Evolutionary conservation across 345 rosid genomes (phyloP).

Genomic region (Citrus medica): DNA sequence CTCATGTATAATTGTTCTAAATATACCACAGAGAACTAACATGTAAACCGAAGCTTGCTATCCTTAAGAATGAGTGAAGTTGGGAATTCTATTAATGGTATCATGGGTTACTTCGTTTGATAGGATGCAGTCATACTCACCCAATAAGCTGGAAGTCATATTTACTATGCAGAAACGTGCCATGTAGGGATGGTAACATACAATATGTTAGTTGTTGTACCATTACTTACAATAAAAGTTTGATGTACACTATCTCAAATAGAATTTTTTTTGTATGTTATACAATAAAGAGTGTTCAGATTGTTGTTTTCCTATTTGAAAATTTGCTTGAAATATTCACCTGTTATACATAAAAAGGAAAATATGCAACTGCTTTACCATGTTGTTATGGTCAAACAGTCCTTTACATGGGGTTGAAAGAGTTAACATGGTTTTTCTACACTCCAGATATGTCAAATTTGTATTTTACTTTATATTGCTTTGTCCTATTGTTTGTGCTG

Average conservation of each 20-base stretch:
- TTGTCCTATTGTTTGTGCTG: neutral
- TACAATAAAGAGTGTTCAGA: neutral
- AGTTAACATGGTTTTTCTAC: neutral
- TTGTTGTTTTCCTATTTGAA: neutral
- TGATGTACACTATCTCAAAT: neutral
- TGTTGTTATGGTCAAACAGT: neutral
- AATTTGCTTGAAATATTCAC: neutral
- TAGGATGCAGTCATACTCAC: neutral
- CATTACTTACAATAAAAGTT: neutral
- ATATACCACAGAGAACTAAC: neutral
- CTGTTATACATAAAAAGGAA: neutral
- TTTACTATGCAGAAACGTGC: neutral
- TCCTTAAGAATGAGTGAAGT: neutral
- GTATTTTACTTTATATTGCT: neutral
- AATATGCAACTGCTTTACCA: neutral
- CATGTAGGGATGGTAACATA: neutral
- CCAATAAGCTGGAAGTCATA: neutral
- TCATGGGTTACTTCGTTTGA: neutral
- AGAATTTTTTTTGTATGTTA: neutral
- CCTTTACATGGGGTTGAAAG: neutral
- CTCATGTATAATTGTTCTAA: neutral
- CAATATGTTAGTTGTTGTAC: neutral
- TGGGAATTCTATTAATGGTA: neutral
- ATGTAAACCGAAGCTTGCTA: neutral
- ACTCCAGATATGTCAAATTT: neutral